Evolutionary conservation across 2,329 filamentous ascomycete species (phyloP).

Genomic region (Helicocarpus griseus): DNA sequence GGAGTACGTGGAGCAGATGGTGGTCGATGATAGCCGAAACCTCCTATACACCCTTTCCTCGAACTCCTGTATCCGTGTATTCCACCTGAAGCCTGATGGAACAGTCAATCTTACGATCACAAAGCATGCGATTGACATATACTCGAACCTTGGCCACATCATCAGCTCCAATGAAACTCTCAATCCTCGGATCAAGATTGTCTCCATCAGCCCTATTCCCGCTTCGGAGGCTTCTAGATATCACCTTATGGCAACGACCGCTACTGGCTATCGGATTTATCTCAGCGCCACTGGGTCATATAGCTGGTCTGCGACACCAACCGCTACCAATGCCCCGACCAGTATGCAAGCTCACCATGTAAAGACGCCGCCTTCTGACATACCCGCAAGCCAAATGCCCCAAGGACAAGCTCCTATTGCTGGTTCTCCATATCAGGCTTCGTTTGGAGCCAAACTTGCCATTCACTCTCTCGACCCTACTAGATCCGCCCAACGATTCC

Average conservation of each 20-base stretch:
- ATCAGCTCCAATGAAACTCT: constrained; percentile 60
- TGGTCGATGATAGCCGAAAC: constrained; percentile 77
- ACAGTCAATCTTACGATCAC: constrained; percentile 46
- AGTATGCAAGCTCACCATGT: constrained; percentile 98
- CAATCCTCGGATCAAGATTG: constrained; percentile 62
- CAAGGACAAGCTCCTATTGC: constrained; percentile 10
- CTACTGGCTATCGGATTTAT: constrained; percentile 83
- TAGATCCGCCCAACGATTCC: constrained; percentile 46
- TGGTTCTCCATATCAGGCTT: constrained; percentile 18
- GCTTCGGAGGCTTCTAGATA: constrained; percentile 73
- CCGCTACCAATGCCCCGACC: constrained; percentile 61
- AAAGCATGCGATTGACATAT: constrained; percentile 43
- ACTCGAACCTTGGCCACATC: constrained; percentile 74
- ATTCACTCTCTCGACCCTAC: constrained; percentile 33
- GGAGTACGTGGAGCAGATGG: constrained; percentile 68
- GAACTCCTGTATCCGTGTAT: constrained; percentile 79
- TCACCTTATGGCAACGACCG: constrained; percentile 82
- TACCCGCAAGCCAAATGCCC: constrained; percentile 19
- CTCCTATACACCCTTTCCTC: constrained; percentile 87
- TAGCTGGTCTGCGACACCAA: constrained; percentile 44
- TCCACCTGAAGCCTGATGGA: constrained; percentile 62
- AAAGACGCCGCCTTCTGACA: constrained; percentile 67
- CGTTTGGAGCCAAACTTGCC: constrained; percentile 43
- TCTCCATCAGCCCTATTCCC: constrained; percentile 77
- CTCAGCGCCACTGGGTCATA: constrained; percentile 76